These are phyloP conservation scores for Venturia pyrina DNA, from an alignment of 2,329 filamentous ascomycete genomes.

Conservation along the genomic window DNA sequence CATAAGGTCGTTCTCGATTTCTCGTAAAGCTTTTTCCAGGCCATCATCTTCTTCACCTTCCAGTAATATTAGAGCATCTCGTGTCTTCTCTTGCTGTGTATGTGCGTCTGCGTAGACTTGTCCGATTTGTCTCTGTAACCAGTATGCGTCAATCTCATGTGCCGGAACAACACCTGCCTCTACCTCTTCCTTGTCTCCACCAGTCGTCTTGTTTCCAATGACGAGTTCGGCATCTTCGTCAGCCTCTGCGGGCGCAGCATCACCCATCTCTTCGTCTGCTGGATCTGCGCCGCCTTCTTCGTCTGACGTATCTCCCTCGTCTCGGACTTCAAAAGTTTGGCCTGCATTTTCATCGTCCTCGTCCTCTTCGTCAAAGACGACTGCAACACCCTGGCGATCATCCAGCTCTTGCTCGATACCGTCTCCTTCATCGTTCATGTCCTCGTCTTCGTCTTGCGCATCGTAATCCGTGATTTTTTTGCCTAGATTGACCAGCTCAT, in stretches of 20 bases:
- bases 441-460: constrained; percentile 88
- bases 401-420: constrained; percentile 69
- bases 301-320: constrained; percentile 69
- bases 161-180: constrained; percentile 51
- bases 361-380: constrained; percentile 87
- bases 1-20: constrained; percentile 97
- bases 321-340: constrained; percentile 75
- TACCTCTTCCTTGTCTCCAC: constrained; percentile 29
- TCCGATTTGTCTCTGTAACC: constrained; percentile 89
- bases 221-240: constrained; percentile 67
- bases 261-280: constrained; percentile 39
- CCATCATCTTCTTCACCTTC: constrained; percentile 66
- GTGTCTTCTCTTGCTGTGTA: constrained; percentile 85
- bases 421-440: constrained; percentile 59
- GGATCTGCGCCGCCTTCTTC: constrained; percentile 54
- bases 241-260: constrained; percentile 28
- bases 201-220: constrained; percentile 57
- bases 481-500: constrained; percentile 87
- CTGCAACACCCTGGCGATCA: constrained; percentile 90
- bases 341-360: constrained; percentile 68
- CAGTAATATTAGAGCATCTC: constrained; percentile 71
- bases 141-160: constrained; percentile 92
- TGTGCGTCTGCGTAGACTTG: constrained; percentile 83
- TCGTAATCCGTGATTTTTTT: constrained; percentile 99
- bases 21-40: constrained; percentile 74